These are phyloP conservation scores for Trebouxia sp. DNA, from an alignment of 139 green algal species.

Conservation along the genomic window DNA sequence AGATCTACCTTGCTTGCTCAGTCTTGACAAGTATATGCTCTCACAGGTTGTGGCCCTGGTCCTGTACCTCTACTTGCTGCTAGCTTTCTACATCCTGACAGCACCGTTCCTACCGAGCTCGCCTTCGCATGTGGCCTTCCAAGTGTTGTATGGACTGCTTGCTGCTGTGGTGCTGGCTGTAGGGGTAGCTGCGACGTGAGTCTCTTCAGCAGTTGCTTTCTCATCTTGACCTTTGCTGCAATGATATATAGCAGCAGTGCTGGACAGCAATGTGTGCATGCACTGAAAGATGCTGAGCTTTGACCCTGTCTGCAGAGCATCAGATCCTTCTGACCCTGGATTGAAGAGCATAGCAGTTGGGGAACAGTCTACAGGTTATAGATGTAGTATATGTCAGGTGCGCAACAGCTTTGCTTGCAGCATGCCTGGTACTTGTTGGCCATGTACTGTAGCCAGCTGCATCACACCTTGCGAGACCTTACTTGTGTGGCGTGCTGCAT, in stretches of 20 bases:
- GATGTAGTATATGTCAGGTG: background rate
- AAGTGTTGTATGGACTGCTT: conserved; percentile 31
- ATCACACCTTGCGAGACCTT: too few relatives aligned
- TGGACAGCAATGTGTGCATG: background rate
- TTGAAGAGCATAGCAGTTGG: background rate
- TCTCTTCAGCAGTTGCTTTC: background rate
- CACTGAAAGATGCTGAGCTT: background rate
- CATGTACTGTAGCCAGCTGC: too few relatives aligned
- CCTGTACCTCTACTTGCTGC: conserved; percentile 31
- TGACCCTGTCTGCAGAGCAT: background rate
- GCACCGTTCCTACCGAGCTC: conserved; percentile 34
- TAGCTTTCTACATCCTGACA: conserved; percentile 38
- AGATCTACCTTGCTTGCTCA: background rate
- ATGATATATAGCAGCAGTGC: background rate
- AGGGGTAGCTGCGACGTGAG: background rate
- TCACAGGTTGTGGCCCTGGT: conserved; percentile 31
- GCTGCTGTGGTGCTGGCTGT: background rate
- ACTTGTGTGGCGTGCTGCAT: background rate
- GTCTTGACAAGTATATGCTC: background rate
- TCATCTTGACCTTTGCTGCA: background rate
- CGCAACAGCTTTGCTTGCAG: background rate
- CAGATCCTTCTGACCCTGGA: conserved; percentile 6
- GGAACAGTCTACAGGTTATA: background rate
- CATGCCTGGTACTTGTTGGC: background rate
- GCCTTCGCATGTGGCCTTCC: background rate